phyloP scores from a whole-genome alignment of 306 rosid genomes.

The Biancaea sappan region DNA sequence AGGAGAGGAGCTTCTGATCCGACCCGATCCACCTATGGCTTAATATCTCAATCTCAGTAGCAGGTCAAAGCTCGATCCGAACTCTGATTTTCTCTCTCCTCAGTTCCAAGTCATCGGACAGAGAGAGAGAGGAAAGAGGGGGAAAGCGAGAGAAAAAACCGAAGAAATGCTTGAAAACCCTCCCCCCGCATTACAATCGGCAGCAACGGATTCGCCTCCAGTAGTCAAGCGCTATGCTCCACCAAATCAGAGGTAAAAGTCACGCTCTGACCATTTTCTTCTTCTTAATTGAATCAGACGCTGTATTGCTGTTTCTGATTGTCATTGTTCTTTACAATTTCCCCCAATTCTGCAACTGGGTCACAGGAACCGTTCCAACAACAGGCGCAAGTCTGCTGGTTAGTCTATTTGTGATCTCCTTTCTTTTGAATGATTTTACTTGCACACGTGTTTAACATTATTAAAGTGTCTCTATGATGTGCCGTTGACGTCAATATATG shows the following conservation, averaged over 20 bases:
- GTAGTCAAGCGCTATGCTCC: constrained; percentile 69
- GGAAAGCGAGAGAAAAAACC: background rate
- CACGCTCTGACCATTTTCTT: background rate
- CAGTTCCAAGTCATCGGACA: background rate
- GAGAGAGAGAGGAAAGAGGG: constrained; percentile 2
- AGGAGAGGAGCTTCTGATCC: background rate
- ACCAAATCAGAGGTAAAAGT: constrained; percentile 63
- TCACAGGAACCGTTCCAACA: constrained; percentile 58
- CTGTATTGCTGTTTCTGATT: background rate
- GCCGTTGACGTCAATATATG: background rate
- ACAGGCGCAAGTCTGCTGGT: constrained; percentile 79
- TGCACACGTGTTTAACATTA: background rate
- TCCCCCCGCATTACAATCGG: constrained; percentile 30
- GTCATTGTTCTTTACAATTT: background rate
- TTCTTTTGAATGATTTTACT: background rate
- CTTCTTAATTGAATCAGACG: background rate
- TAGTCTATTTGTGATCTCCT: constrained; percentile 5
- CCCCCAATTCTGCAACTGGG: background rate
- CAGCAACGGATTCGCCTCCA: constrained; percentile 41
- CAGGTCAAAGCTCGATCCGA: constrained; percentile 19
- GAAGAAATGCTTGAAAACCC: constrained; percentile 59
- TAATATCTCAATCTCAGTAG: background rate
- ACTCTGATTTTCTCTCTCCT: constrained; percentile 8
- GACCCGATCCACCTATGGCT: background rate
- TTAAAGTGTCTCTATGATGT: background rate